Evolutionary conservation across 176 grass and related monocot genomes (phyloP), one percentile per base, ranked within the genome.

Genomic region (Olyra latifolia): DNA sequence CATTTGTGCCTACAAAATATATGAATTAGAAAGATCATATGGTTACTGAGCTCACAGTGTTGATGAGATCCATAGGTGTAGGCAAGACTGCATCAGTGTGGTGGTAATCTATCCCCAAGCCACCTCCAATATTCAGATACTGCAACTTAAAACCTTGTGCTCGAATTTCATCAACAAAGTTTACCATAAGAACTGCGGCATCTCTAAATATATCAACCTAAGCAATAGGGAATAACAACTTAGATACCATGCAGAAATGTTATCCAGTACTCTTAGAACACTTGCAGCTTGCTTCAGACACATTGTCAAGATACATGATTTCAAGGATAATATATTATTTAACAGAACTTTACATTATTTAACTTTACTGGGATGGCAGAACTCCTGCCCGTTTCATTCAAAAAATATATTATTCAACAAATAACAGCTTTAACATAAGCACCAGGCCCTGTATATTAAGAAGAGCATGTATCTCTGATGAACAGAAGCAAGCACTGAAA

Each of bases 191-290:
- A 89, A 75, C 69, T 75, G 96, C 95, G 78, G 95, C 96, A 78
- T 98, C 96, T 89, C 96, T 93, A 78, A 98, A 98, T 86, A 98
- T 98, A 79, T 98, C 92, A 30, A 98, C 96, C 92, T 98, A 80
- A 27, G 40, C 42, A 59, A 68, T 43, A 75, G n/a, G 53, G 75
- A 85, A 42, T 6, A 41, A 19, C 40, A 74, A 27, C 45, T 83
- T 17, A 66, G 9, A 71, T 60, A 46, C 6, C 43, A 85, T 44
- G 25, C 27, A 69, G 44, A 43, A 58, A 17, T 74, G 8, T 19
- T 29, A 44, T 9, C 13, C 10, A 87, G 70, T 16, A 66, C 23
- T 23, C 17, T 79, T 8, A 39, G 24, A 44, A 69, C n/a, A 27
- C 10, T 46, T 24, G 19, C 35, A 66, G 3, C 35, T 40, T 78